Evolutionary conservation across 1,284 basidiomycete genomes (phyloP).

Genomic region (Albatrellus sp.): DNA sequence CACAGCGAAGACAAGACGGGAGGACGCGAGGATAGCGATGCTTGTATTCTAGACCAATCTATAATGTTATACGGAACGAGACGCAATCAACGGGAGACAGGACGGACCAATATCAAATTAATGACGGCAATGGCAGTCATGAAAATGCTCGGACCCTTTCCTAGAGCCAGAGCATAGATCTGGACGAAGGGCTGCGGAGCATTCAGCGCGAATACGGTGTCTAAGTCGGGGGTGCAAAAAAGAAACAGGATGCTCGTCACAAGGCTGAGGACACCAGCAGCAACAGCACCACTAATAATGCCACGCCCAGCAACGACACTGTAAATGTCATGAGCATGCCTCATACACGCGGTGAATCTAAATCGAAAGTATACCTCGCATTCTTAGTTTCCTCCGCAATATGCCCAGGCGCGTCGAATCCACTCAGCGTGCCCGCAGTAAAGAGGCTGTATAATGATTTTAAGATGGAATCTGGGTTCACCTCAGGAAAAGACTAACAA

Average conservation of each 20-base stretch:
- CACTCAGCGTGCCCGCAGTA: conserved; percentile 72
- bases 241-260: conserved; percentile 69
- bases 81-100: neutral
- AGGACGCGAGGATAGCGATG: conserved; percentile 73
- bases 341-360: neutral
- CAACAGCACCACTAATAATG: conserved; percentile 61
- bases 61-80: neutral
- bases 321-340: conserved; percentile 2
- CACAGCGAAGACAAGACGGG: conserved; percentile 75
- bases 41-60: conserved; percentile 54
- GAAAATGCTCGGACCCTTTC: conserved; percentile 63
- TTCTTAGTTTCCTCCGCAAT: conserved; percentile 86
- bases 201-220: conserved; percentile 56
- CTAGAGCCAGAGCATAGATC: conserved; percentile 70
- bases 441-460: conserved; percentile 45
- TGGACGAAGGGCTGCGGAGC: conserved; percentile 85
- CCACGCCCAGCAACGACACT: conserved; percentile 71
- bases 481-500: conserved; percentile 33
- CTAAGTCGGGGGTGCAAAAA: conserved; percentile 73
- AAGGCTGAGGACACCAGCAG: conserved; percentile 67
- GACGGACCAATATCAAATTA: conserved; percentile 62
- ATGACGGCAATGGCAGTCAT: conserved; percentile 74
- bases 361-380: conserved; percentile 38
- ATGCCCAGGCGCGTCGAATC: conserved; percentile 82
- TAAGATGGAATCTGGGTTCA: neutral